These are phyloP conservation scores for Neonectria ditissima DNA, from an alignment of 2,329 filamentous ascomycete species.

Conservation along the genomic window DNA sequence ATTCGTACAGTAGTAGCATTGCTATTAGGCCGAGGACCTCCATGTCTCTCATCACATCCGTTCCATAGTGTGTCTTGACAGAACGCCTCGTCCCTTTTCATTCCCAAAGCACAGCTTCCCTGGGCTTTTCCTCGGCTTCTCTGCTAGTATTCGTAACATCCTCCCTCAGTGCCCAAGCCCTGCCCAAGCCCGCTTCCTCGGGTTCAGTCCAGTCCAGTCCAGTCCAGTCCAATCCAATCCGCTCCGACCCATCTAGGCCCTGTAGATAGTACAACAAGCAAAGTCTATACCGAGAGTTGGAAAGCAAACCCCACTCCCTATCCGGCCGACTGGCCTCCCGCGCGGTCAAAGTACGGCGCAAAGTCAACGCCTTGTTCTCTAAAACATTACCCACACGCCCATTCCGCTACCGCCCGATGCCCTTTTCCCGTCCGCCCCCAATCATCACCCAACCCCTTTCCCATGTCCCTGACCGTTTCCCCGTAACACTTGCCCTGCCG, in stretches of 20 bases:
- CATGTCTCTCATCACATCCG: constrained; percentile 24
- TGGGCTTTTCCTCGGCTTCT: constrained; percentile 24
- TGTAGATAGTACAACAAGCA: constrained; percentile 39
- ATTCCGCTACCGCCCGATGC: constrained; percentile 26
- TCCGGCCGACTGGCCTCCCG: constrained; percentile 25
- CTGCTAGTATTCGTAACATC: constrained; percentile 20
- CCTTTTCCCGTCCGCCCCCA: constrained; percentile 31
- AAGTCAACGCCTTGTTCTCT: constrained; percentile 39
- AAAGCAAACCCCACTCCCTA: constrained; percentile 33
- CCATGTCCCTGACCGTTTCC: constrained; percentile 34
- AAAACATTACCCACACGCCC: constrained; percentile 43
- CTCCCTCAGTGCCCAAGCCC: constrained; percentile 7
- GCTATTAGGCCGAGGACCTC: constrained; percentile 28
- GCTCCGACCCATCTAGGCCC: constrained; percentile 36
- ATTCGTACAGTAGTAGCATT: constrained; percentile 27
- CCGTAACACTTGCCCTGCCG: constrained; percentile 36
- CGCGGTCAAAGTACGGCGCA: constrained; percentile 37
- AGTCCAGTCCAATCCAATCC: constrained; percentile 19
- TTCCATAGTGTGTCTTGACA: constrained; percentile 34
- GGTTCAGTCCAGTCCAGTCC: constrained; percentile 2
- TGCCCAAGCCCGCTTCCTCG: neutral
- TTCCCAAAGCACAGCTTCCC: constrained; percentile 34
- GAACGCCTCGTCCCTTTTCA: constrained; percentile 38
- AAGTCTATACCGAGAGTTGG: constrained; percentile 39
- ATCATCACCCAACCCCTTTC: constrained; percentile 32